These are phyloP conservation scores for Biscogniauxia marginata DNA, from an alignment of 2,329 filamentous ascomycete genomes.

Conservation along the genomic window DNA sequence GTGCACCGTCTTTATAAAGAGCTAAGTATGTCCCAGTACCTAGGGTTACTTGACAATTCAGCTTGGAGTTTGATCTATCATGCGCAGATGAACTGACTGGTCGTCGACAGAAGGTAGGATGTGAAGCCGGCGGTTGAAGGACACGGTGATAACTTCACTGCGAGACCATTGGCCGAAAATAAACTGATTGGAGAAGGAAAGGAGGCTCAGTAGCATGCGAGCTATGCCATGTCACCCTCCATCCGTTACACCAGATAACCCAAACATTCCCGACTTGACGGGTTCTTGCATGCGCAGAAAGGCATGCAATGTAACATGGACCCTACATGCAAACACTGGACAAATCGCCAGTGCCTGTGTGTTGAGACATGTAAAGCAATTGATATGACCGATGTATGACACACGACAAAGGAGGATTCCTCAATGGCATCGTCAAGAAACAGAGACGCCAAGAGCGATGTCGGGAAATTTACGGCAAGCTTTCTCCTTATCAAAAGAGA, in stretches of 20 bases:
- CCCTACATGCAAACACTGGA: neutral
- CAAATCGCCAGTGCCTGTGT: neutral
- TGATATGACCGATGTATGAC: neutral
- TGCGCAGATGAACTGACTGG: neutral
- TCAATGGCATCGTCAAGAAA: neutral
- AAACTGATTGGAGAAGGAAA: neutral
- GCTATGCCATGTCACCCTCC: neutral
- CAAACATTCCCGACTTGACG: neutral
- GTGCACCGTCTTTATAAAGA: neutral
- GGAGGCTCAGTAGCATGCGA: neutral
- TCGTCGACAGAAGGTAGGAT: neutral
- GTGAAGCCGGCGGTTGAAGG: neutral
- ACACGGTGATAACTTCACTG: neutral
- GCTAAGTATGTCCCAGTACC: neutral
- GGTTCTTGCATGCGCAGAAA: neutral
- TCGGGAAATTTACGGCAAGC: slow-evolving; percentile 1
- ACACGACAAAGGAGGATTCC: neutral
- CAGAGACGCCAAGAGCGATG: slow-evolving; percentile 2
- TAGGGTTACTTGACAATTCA: neutral
- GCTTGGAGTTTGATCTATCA: neutral
- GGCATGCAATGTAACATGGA: neutral
- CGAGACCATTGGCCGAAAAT: neutral
- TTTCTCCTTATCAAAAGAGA: slow-evolving; percentile 3
- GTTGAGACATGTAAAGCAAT: too few species aligned
- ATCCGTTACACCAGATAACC: neutral